These are phyloP conservation scores for Phialocephala subalpina DNA, from an alignment of 2,329 filamentous ascomycete genomes.

Conservation along the genomic window DNA sequence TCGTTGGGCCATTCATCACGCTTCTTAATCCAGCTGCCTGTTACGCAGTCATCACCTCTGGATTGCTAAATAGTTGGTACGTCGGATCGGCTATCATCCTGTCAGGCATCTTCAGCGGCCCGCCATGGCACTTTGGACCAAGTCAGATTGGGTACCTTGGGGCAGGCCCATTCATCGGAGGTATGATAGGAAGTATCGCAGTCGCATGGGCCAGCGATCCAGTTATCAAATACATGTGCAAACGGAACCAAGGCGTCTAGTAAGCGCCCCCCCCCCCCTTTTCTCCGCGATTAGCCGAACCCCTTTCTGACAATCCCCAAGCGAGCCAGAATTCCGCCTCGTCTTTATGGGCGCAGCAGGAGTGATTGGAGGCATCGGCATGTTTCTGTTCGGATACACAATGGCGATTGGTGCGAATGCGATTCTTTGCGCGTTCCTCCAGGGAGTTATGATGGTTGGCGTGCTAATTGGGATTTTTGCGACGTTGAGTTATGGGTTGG, in stretches of 20 bases:
- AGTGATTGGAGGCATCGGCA: constrained; percentile 43
- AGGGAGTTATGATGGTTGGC: constrained; percentile 38
- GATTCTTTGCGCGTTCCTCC: constrained; percentile 34
- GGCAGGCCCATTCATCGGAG: constrained; percentile 49
- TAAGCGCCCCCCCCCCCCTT: constrained; percentile 5
- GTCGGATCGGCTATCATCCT: constrained; percentile 51
- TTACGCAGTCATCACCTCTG: constrained; percentile 57
- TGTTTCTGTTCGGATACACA: constrained; percentile 48
- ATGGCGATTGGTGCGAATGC: constrained; percentile 36
- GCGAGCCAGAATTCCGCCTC: constrained; percentile 58
- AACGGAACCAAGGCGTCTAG: constrained; percentile 19
- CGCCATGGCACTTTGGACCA: constrained; percentile 53
- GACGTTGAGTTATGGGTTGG: constrained; percentile 45
- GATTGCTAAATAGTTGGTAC: constrained; percentile 51
- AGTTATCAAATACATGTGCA: constrained; percentile 36
- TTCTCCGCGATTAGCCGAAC: not conserved
- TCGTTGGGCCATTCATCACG: constrained; percentile 19
- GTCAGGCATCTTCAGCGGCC: constrained; percentile 55
- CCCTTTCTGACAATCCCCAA: not conserved
- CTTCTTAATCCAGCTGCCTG: constrained; percentile 52
- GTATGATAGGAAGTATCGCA: constrained; percentile 44
- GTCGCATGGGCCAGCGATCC: constrained; percentile 47
- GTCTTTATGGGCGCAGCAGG: constrained; percentile 47
- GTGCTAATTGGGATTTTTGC: constrained; percentile 44
- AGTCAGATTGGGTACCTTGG: constrained; percentile 53